Evolutionary conservation across 2,329 filamentous ascomycete species (phyloP), one percentile per base, ranked within the genome.

Genomic region (Pyrenophora seminiperda): DNA sequence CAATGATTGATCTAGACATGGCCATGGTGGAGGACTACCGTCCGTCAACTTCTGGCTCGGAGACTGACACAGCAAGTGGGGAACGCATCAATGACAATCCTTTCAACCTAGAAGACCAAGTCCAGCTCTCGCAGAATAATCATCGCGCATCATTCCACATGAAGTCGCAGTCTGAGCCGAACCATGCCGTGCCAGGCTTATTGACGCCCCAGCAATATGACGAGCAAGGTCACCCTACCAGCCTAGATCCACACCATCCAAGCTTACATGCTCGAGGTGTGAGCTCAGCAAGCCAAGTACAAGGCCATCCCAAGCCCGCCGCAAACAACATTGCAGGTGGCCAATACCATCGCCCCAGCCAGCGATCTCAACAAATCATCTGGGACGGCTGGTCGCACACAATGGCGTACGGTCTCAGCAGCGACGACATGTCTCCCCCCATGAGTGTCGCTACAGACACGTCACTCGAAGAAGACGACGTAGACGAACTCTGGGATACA

Each of bases 71-170:
- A 47, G 71, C 64, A 13, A 63, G 61, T 38, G 75, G 71, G 14
- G 74, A 77, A 42, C 66, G 70, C 15, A 72, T 73, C 31, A 75
- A 70, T 43, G 76, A 76, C 4, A 76, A 79, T 47, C 77, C 77
- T 1, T 80, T 80, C 56, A 77, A 79, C 58, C 72, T 80, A 5
- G 78, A 79, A 55, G 76, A 79, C 42, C 73, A 74, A 45, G 65
- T 74, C 7, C 65, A 72, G 24, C 62, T 74, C 9, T 71, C 71
- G 0, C 58, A 72, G 24, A 71, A 66, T 36, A 74, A 71, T 45
- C 69, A 74, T 38, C 71, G 73, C 22, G 65, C 67, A 17, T 73
- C 70, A 0, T 73, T 70, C 41, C 73, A 75, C 42, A 71, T 66
- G 44, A 73, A 75, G 41, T 73, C 71, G 10, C 72, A 74, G 42